phyloP scores from a whole-genome alignment of 768 basidiomycete species.

The Ramaria sp. region DNA sequence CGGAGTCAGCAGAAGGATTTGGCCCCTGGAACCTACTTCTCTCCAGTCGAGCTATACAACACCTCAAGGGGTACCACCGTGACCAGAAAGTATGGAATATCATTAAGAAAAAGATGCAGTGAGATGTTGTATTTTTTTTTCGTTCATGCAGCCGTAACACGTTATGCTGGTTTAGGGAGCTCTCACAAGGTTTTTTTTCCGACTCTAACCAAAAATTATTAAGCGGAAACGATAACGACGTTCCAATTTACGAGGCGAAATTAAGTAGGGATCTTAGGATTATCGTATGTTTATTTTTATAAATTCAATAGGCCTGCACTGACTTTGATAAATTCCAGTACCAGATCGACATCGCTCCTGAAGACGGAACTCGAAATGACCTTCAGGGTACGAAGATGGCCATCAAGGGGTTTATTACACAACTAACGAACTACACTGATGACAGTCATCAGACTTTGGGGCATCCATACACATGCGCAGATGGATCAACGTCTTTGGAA shows the following conservation, averaged over 20 bases:
- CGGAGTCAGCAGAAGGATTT: conserved; percentile 43
- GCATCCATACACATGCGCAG: conserved; percentile 39
- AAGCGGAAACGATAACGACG: conserved; percentile 29
- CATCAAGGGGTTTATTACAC: conserved; percentile 9
- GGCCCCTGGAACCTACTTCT: conserved; percentile 57
- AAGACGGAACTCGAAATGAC: conserved; percentile 18
- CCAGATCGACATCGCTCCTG: conserved; percentile 36
- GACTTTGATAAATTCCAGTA: conserved; percentile 24
- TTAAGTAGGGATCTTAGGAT: conserved; percentile 44
- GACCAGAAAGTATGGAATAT: conserved; percentile 36
- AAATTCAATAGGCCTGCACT: background rate
- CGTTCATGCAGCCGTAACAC: background rate
- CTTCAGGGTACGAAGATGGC: conserved; percentile 30
- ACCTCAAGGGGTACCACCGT: conserved; percentile 37
- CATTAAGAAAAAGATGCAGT: conserved; percentile 63
- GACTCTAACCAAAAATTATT: conserved; percentile 56
- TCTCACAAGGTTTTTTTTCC: conserved; percentile 62
- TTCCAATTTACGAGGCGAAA: conserved; percentile 63
- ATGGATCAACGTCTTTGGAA: conserved; percentile 37
- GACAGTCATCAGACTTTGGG: conserved; percentile 38
- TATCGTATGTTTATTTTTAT: conserved; percentile 28
- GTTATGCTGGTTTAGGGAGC: conserved; percentile 32
- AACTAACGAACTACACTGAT: background rate
- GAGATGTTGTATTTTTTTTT: conserved; percentile 9
- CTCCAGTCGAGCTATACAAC: conserved; percentile 36